Evolutionary conservation across 192 early-diverging fungal species (phyloP), one percentile per base, ranked within the genome.

Genomic region (Anaeromyces robustus): DNA sequence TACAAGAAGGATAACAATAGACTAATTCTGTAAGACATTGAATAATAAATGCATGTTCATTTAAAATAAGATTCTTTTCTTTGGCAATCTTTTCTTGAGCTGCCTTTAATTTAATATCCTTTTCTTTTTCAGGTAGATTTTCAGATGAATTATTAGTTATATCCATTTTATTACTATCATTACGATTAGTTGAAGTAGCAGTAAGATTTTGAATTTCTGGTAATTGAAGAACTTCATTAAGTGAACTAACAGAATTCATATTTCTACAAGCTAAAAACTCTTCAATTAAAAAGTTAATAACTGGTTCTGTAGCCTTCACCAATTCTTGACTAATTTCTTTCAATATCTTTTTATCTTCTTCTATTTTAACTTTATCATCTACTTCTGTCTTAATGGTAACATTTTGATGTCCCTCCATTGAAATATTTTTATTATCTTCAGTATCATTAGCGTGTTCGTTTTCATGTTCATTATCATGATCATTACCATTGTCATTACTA

Each of bases 21-120:
- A 96, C 85, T 12, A 99, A 87, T 83, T 99, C 97, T 9, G 94
- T 88, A 30, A 98, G 85, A 77, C 91, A 91, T 82, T 96, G 95
- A 81, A 99, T 84, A 78, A 98, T 81, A 87, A 95, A 97, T 80
- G 93, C 88, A 52, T 93, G 89, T 68, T 81, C 81, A 29, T 89
- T 79, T 78, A 89, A 88, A 4, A 78, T 29, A 12, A n/a, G 19
- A 26, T 86, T 83, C 4, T 82, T 68, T 43, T 84, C 52, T n/a
- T 83, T 43, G 2, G 43, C 29, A 12, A 68, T 68, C 18, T 11
- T 68, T 68, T 68, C 52, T 68, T 68, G 52, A n/a, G 52, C 52
- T 4, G 52, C 52, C 77, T 81, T 81, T 22, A 90, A 77, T 77
- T 90, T 87, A 12, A 78, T 14, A 1, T 28, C 28, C n/a, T 86